These are phyloP conservation scores for Phytophthora idaei DNA, from an alignment of 352 stramenopile species.

Conservation along the genomic window DNA sequence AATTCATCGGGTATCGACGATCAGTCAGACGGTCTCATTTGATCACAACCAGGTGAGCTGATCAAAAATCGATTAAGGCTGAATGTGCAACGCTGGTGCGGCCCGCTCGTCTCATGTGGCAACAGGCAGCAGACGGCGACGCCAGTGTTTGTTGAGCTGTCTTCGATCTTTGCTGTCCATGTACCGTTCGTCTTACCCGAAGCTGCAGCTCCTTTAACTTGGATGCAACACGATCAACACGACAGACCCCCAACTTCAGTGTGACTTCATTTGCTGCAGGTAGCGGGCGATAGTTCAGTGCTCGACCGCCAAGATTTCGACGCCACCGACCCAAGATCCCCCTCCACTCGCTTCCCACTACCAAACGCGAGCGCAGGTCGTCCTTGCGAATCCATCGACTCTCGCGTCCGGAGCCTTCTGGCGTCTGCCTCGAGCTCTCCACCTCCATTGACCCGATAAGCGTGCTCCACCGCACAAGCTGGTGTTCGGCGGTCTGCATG, in stretches of 20 bases:
- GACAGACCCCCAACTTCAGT: background rate
- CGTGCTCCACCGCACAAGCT: slow-evolving; percentile 20
- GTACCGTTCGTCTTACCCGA: background rate
- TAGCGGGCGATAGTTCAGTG: background rate
- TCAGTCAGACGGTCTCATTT: no score
- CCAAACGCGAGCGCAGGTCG: slow-evolving; percentile 23
- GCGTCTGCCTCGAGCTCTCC: slow-evolving; percentile 1
- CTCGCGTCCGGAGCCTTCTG: slow-evolving; percentile 1
- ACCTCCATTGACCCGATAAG: slow-evolving; percentile 18
- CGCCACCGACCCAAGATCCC: slow-evolving; percentile 6
- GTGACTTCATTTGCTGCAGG: background rate
- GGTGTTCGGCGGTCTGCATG: slow-evolving; percentile 20
- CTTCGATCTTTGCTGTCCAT: background rate
- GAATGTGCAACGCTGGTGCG: background rate
- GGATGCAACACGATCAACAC: background rate
- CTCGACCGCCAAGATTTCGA: slow-evolving; percentile 8
- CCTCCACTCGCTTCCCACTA: slow-evolving; percentile 14
- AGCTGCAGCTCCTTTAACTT: slow-evolving; percentile 15
- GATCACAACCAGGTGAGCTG: background rate
- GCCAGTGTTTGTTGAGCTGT: slow-evolving; percentile 3
- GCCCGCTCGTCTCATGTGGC: no score
- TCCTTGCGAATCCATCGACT: slow-evolving; percentile 26
- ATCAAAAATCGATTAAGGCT: background rate
- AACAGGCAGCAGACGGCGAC: no score
- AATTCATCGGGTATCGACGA: no score